Conservation (phyloP, 2,329 filamentous ascomycete species). For the Diaporthe capsici region DNA sequence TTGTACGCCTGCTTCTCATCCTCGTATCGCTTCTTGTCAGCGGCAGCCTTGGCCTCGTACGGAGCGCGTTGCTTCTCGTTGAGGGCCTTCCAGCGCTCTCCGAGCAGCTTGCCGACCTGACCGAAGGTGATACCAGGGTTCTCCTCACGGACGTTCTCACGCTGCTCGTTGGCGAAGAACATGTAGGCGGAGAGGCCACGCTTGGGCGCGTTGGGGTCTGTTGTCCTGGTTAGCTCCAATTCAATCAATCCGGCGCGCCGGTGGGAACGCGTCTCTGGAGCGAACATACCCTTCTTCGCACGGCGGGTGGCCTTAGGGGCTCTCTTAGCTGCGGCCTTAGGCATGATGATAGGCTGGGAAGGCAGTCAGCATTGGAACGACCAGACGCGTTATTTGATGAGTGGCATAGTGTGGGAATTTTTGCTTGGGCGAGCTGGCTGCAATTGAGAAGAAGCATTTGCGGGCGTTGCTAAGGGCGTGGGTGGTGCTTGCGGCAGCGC, state of each 20-base stretch:
- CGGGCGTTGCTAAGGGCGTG: background rate
- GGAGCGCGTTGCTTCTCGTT: slow-evolving; percentile 92
- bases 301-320: slow-evolving; percentile 69
- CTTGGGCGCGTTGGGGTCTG: slow-evolving; percentile 98
- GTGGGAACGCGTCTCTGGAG: background rate
- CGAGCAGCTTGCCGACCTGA: slow-evolving; percentile 97
- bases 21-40: slow-evolving; percentile 99
- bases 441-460: background rate
- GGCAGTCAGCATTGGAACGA: slow-evolving; percentile 47
- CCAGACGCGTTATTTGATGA: background rate
- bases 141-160: slow-evolving; percentile 97
- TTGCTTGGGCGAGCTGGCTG: background rate
- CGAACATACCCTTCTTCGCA: slow-evolving; percentile 71
- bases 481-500: background rate
- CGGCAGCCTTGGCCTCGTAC: slow-evolving; percentile 96
- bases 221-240: slow-evolving; percentile 27
- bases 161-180: slow-evolving; percentile 99
- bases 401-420: background rate
- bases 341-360: slow-evolving; percentile 63
- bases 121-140: slow-evolving; percentile 98
- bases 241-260: background rate
- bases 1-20: slow-evolving; percentile 97
- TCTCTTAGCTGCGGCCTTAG: slow-evolving; percentile 71
- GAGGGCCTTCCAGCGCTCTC: slow-evolving; percentile 98
- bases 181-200: slow-evolving; percentile 99